Percentiles rank a stretch among this genome's conserved stretches.
phyloP scores from a whole-genome alignment of 495 filamentous ascomycete genomes.

The Penicillium silybi region DNA sequence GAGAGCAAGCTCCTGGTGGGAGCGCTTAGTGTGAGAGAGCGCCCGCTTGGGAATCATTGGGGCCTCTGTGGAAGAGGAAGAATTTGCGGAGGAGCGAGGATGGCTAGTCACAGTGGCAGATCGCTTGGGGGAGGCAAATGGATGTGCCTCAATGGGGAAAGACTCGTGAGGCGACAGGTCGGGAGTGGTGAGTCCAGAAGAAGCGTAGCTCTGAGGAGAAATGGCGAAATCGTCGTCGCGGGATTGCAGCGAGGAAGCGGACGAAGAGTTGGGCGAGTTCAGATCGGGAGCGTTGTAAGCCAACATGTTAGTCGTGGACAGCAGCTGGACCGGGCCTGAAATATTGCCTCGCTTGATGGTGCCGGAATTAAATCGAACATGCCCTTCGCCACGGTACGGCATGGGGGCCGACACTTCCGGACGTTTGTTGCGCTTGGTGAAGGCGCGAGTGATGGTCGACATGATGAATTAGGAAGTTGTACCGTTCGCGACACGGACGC shows the following conservation, averaged over 20 bases:
- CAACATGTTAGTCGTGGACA: conserved; percentile 95
- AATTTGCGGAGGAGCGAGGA: conserved; percentile 41
- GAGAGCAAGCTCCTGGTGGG: conserved; percentile 61
- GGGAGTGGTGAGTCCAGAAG: conserved; percentile 60
- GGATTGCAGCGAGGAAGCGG: conserved; percentile 52
- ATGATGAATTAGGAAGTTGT: conserved; percentile 23
- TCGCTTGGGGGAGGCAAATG: conserved; percentile 69
- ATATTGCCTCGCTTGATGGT: conserved; percentile 63
- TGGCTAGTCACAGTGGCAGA: conserved; percentile 40
- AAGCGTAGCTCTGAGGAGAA: conserved; percentile 53
- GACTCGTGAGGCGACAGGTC: conserved; percentile 64
- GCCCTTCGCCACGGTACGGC: conserved; percentile 44
- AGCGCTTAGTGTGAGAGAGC: conserved; percentile 79
- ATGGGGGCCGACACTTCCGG: conserved; percentile 46
- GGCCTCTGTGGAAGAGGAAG: conserved; percentile 46
- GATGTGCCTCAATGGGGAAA: conserved; percentile 63
- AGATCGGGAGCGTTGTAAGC: conserved; percentile 89
- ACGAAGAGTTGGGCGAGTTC: conserved; percentile 51
- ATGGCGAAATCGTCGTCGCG: conserved; percentile 58
- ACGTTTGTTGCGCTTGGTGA: conserved; percentile 58
- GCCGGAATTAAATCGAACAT: conserved; percentile 44
- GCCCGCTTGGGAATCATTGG: conserved; percentile 71
- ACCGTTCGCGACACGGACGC: neutral
- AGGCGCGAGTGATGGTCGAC: conserved; percentile 58
- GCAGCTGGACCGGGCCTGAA: conserved; percentile 77